Evolutionary conservation across 2,329 filamentous ascomycete species (phyloP).

Genomic region (Hypoxylon sp.): DNA sequence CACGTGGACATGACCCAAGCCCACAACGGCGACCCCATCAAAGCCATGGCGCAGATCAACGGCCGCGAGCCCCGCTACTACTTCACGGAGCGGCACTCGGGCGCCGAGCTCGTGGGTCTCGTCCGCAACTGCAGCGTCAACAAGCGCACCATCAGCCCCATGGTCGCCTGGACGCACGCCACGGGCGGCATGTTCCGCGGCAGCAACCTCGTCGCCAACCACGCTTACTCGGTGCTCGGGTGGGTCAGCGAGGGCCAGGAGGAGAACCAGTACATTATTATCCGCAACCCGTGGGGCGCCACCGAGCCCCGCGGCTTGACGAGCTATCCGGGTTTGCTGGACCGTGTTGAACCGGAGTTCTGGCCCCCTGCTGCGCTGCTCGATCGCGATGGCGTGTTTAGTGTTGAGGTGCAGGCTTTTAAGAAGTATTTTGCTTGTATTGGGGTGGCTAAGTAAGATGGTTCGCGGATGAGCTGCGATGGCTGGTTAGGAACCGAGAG

Average conservation of each 20-base stretch:
- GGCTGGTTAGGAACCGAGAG: too few species aligned
- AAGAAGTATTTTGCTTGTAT: conserved; percentile 57
- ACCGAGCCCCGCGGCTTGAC: conserved; percentile 60
- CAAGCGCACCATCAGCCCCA: conserved; percentile 61
- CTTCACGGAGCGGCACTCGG: conserved; percentile 54
- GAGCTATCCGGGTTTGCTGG: conserved; percentile 59
- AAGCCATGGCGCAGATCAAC: conserved; percentile 63
- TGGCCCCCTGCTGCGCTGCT: conserved; percentile 58
- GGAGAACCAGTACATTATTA: conserved; percentile 59
- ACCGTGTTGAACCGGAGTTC: conserved; percentile 56
- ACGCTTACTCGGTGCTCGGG: conserved; percentile 62
- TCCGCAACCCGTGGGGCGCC: conserved; percentile 63
- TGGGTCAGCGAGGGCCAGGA: conserved; percentile 56
- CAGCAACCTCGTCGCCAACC: conserved; percentile 62
- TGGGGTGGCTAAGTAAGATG: conserved; percentile 50
- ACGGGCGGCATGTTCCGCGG: conserved; percentile 57
- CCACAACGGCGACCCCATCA: conserved; percentile 61
- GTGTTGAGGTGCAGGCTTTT: conserved; percentile 56
- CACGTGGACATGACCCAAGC: conserved; percentile 61
- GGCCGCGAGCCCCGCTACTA: conserved; percentile 58
- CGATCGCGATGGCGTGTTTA: conserved; percentile 58
- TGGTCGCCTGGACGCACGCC: conserved; percentile 60
- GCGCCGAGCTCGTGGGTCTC: conserved; percentile 56
- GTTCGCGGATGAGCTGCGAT: not conserved
- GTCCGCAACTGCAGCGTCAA: conserved; percentile 60